Evolutionary conservation across 495 filamentous ascomycete species (phyloP), one percentile per base, ranked within the genome.

Genomic region (Xylaria palmicola): DNA sequence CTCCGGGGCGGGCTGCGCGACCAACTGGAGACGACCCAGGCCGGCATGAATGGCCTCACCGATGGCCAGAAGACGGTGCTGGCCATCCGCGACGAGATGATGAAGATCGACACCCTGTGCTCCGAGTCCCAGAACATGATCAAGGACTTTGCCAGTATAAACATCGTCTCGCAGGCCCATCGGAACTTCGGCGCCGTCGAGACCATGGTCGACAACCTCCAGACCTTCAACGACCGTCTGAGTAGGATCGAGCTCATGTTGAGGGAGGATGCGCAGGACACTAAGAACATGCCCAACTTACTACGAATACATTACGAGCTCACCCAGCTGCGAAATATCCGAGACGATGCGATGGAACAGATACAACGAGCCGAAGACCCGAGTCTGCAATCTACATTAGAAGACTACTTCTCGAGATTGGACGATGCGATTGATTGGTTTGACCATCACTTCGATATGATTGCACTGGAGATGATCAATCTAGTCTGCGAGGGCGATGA

Each of bases 61-160:
- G 91, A 97, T 74, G 92, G 91, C 50, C 92, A 97, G 74, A 86
- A 91, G 65, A 90, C 88, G 49, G 87, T 98, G 12, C 86, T 89
- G 62, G 84, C 86, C 62, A 96, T 97, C 68, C 93, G 93, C 74
- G 95, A 98, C 68, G 94, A 98, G 79, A 93, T 99, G 81, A 89
- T 92, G 80, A 94, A 94, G 75, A 97, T 99, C 72, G 95, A 98
- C 75, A 93, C 92, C 79, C 83, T 99, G 51, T 98, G 94, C 77
- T 90, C 91, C 60, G 95, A 98, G 73, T 90, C 91, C 50, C 93
- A 98, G 77, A 87, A 89, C 67, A 96, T 96, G 85, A 96, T 98
- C 59, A 85, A 88, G 59, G 94, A 98, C 77, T 99, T 99, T 71
- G 90, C 95, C 36, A 90, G 94, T 68, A 97, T 99, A 75, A 97